Conservation (phyloP, 805 yeast species). For the Starmerella stigmatis region DNA sequence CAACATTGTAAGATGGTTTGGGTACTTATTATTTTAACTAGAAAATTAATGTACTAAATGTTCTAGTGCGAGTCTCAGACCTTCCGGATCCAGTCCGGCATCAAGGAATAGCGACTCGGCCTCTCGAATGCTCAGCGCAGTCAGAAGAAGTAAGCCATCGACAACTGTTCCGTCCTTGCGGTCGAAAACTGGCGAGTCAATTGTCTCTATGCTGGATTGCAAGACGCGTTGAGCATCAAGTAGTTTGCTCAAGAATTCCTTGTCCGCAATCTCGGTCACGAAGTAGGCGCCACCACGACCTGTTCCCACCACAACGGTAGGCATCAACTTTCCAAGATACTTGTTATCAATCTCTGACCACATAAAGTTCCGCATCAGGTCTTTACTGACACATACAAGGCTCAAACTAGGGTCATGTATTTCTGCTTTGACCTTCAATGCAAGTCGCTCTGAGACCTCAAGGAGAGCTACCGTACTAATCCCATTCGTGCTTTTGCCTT, state of each 20-base stretch:
- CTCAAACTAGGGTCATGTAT: neutral
- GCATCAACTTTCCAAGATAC: neutral
- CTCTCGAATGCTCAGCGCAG: neutral
- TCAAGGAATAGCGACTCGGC: neutral
- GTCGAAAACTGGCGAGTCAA: neutral
- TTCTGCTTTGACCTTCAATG: neutral
- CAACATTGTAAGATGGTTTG: neutral
- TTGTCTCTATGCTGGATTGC: neutral
- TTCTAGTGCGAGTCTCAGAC: neutral
- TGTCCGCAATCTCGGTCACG: neutral
- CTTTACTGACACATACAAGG: neutral
- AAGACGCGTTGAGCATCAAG: neutral
- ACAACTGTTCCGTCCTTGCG: neutral
- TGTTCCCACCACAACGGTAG: neutral
- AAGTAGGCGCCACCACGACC: neutral
- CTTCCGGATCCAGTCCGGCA: neutral
- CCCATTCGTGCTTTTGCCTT: neutral
- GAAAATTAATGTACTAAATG: neutral
- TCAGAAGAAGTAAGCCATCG: slow-evolving; percentile 1
- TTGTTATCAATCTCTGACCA: no score
- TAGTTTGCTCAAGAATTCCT: neutral
- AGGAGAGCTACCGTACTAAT: neutral
- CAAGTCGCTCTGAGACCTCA: neutral
- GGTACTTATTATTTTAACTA: no score
- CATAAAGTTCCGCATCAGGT: no score